A percentile compares a stretch with the other conserved stretches of the same genome.
Conservation (phyloP, 2,329 filamentous ascomycete species). For the Intubia oerlemansii region DNA sequence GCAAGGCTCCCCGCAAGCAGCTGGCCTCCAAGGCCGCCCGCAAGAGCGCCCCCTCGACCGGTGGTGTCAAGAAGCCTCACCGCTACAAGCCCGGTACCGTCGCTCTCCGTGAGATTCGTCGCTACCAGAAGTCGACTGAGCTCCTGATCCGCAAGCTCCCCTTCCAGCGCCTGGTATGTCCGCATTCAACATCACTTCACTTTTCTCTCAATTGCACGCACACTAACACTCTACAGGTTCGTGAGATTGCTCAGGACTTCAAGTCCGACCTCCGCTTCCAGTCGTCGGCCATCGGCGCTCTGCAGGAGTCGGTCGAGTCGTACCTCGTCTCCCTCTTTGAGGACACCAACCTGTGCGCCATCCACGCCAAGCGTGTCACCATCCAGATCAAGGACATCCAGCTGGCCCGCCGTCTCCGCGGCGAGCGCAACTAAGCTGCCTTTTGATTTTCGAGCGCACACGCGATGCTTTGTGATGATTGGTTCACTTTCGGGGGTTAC, state of each 20-base stretch:
- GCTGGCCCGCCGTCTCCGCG: conserved; percentile 83
- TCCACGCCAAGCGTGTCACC: conserved; percentile 98
- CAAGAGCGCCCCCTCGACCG: conserved; percentile 94
- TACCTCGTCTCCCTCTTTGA: conserved; percentile 97
- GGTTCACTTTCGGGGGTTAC: conserved; percentile 17
- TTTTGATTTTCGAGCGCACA: conserved; percentile 6
- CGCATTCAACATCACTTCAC: no score
- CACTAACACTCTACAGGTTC: conserved; percentile 29
- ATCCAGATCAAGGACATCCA: conserved; percentile 98
- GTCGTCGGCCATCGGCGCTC: conserved; percentile 87
- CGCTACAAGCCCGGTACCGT: conserved; percentile 82
- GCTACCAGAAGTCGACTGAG: conserved; percentile 95
- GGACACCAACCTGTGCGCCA: conserved; percentile 95
- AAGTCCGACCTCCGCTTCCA: conserved; percentile 95
- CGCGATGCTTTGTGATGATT: conserved; percentile 20
- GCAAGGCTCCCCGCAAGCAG: conserved; percentile 78
- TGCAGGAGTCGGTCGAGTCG: conserved; percentile 96
- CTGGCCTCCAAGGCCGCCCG: conserved; percentile 97
- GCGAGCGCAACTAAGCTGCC: conserved; percentile 58
- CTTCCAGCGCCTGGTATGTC: conserved; percentile 77
- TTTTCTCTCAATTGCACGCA: background rate
- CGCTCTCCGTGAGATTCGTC: conserved; percentile 94
- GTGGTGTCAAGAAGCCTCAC: conserved; percentile 92
- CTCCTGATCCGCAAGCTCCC: conserved; percentile 92
- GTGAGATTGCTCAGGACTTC: conserved; percentile 92